Evolutionary conservation across 1,284 basidiomycete species (phyloP), one percentile per base, ranked within the genome.

Genomic region (Thelephora terrestris): DNA sequence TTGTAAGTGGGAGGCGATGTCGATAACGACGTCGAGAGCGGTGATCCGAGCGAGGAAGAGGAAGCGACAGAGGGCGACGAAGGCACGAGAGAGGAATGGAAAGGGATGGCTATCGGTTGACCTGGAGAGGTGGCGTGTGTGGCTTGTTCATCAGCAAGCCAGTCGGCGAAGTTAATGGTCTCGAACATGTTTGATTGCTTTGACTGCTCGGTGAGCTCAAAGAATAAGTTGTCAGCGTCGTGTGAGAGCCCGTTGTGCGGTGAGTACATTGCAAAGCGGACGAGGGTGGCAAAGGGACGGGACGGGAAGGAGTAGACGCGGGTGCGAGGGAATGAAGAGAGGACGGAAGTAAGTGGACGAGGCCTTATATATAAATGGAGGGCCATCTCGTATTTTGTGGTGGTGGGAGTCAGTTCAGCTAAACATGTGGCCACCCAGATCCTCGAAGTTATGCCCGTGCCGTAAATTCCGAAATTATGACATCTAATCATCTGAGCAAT

Each of bases 181-280:
- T 64, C 76, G 78, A 77, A 80, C 17, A 68, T 60, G 55, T 64
- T 61, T 50, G 63, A 52, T 18, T 58, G 52, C 54, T 62, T 61
- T 46, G 79, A 78, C 58, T 86, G 82, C 61, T 85, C 69, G 55
- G 85, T 80, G 64, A 82, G 66, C 50, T 68, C 68, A 39, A 82
- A 81, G 63, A 85, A 74, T 69, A 83, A 71, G 54, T 75, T 73
- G 63, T 79, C 66, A 17, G 59, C 52, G 53, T 66, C 63, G 47
- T 61, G 64, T 55, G 68, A 61, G 45, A 65, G 55, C 43, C 63
- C 55, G 51, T 65, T 58, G 36, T 73, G 66, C 70, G 75, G 75
- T 46, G 60, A 40, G 47, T 45, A 57, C 47, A 52, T 49, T 49
- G 52, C 29, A 46, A 57, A 57, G 51, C 52, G 54, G 58, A 54